Evolutionary conservation across 257 asterid genomes (phyloP), one percentile per base, ranked within the genome.

Genomic region (Solanum dulcamara): DNA sequence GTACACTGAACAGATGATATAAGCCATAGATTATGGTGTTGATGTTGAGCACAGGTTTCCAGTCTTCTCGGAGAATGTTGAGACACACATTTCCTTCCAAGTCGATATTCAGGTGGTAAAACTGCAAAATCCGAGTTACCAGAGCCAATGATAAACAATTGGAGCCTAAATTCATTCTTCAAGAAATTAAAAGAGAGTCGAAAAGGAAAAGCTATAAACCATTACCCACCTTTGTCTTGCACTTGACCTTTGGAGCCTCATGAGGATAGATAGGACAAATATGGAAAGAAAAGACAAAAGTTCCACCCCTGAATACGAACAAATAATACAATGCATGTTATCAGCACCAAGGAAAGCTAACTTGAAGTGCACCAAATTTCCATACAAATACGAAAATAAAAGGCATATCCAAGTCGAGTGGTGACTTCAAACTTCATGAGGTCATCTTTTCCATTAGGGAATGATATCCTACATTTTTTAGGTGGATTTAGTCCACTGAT

Each of bases 191-290:
- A 32, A 83, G 28, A 72, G 42, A 66, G 33, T 72, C 10, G 66
- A 37, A 37, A 37, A 9, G 60, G 85, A 81, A 80, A 86, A 79
- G 24, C 40, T 37, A 17, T 24, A n/a, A n/a, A n/a, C n/a, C n/a
- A n/a, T n/a, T n/a, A 33, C 64, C 40, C 88, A 96, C 99, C 98
- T 94, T 96, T 0, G 99, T 96, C 97, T 93, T 94, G 97, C 98
- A 95, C 91, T 96, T 95, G 84, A 96, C 98, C 89, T 96, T 96
- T 18, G 99, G 99, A 66, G 99, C 98, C 86, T 95, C 98, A n/a
- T 95, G 99, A 80, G 99, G 99, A 86, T 95, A 96, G 85, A 96
- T 90, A 22, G 98, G 91, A 90, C 98, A 90, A 87, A 96, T 95
- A 85, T 92, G 94, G 92, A 96, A 96, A 67, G 99, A 91, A 88